These are phyloP conservation scores for Schrenkiella parvula DNA, from an alignment of 345 rosid species.

Conservation along the genomic window DNA sequence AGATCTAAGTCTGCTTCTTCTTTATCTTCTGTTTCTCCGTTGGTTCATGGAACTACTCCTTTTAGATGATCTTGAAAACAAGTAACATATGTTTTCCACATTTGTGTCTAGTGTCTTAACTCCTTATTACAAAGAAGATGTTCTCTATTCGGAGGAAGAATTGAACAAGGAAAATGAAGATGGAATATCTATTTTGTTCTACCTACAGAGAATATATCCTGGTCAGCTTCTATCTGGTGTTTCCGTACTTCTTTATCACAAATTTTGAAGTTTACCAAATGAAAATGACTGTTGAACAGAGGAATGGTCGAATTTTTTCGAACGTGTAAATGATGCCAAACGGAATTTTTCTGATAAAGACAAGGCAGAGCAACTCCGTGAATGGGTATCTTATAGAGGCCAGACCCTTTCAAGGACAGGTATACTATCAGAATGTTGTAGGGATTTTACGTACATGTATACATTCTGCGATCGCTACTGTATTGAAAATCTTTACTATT, in stretches of 20 bases:
- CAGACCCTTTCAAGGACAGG: constrained; percentile 98
- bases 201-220: constrained; percentile 84
- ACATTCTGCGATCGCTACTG: not conserved
- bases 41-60: not conserved
- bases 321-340: constrained; percentile 47
- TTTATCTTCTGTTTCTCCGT: constrained; percentile 4
- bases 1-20: not conserved
- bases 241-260: not conserved
- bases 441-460: constrained; percentile 3
- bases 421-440: constrained; percentile 23
- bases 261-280: constrained; percentile 18
- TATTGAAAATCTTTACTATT: constrained; percentile 16
- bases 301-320: constrained; percentile 76
- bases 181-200: constrained; percentile 75
- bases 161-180: constrained; percentile 86
- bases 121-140: constrained; percentile 81
- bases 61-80: not conserved
- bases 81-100: constrained; percentile 27
- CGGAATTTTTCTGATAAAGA: constrained; percentile 21
- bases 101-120: constrained; percentile 73
- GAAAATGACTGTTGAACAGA: constrained; percentile 42
- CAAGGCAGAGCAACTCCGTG: constrained; percentile 46
- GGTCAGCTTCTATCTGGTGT: constrained; percentile 46
- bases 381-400: constrained; percentile 90
- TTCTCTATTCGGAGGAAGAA: constrained; percentile 81